Base-by-base conservation (phyloP, 2,329 filamentous ascomycete genomes). In the Tothia fuscella region DNA sequence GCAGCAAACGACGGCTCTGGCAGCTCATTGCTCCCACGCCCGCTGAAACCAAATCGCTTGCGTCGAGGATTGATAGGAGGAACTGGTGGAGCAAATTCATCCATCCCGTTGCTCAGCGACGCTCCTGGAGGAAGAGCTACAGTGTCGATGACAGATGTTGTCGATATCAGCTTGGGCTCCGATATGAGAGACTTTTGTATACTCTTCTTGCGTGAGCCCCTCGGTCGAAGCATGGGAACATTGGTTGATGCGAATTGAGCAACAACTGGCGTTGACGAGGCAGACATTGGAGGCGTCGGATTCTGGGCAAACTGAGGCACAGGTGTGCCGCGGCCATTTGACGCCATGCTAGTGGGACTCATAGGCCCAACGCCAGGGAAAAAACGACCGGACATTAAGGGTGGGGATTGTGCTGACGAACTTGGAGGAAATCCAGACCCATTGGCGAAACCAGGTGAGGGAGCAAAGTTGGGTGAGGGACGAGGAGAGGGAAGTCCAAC, bases 151-250 rank as follows among this genome's bases (percentile, higher is more conserved):
- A 72, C 71, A 2, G 71, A 75, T 3, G 75, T 78, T 7, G 65
- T 64, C 2, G 67, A 70, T 20, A 71, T 51, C 46, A 73, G 64
- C 3, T 60, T 62, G 0, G 76, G 76, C 50, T 80, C 76, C 2
- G 74, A 78, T 38, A 80, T 80, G 44, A 72, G 69, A 10, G 65
- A 61, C 56, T 80, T 80, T 47, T 70, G 70, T 36, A 80, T 64
- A 0, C 68, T 65, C 50, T 71, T 70, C 60, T 78, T 79, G 28
- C 72, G 67, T 46, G 47, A 58, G 58, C 41, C 56, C 35, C 51
- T 41, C 46, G 49, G 44, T 12, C 26, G 13, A 20, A 28, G 14
- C 12, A 9, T 25, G 9, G 43, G 29, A 10, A 34, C n/a, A 16
- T 17, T 36, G 6, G 6, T 31, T 9, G 16, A 25, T 32, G 43